A percentile compares a stretch with the other conserved stretches of the same genome.
Evolutionary conservation across 345 rosid species (phyloP).

Genomic region (Melastoma malabathricum): DNA sequence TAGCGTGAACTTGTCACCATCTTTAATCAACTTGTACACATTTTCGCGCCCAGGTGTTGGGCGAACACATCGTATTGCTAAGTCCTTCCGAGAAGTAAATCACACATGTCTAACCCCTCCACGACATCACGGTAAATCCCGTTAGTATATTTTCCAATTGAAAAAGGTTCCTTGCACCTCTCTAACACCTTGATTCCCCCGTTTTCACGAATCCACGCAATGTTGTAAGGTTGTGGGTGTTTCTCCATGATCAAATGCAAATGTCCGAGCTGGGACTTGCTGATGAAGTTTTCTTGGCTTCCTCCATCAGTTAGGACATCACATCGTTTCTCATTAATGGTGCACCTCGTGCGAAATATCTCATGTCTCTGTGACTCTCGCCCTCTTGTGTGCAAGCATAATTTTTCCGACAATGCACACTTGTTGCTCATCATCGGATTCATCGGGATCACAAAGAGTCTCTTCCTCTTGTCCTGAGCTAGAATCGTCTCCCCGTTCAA

Average conservation of each 20-base stretch:
- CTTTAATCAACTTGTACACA: background rate
- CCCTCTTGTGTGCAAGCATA: fast-evolving
- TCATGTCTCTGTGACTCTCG: background rate
- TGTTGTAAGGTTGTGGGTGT: background rate
- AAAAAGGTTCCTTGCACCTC: background rate
- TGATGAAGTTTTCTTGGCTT: slow-evolving; percentile 1
- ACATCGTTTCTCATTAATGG: background rate
- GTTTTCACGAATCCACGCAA: background rate
- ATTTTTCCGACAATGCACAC: background rate
- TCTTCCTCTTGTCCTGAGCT: background rate
- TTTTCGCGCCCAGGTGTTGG: background rate
- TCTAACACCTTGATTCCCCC: background rate
- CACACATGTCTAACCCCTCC: slow-evolving; percentile 2
- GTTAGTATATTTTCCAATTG: background rate
- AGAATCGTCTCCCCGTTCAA: background rate
- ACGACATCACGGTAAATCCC: background rate
- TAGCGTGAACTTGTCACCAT: background rate
- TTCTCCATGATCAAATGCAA: background rate
- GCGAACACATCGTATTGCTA: slow-evolving; percentile 5
- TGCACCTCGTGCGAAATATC: background rate
- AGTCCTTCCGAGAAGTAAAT: background rate
- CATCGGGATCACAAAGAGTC: background rate
- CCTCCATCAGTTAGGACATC: background rate
- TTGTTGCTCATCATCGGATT: background rate
- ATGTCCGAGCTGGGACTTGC: background rate